These are phyloP conservation scores for Fusarium keratoplasticum DNA, from an alignment of 2,329 filamentous ascomycete species.

Conservation along the genomic window DNA sequence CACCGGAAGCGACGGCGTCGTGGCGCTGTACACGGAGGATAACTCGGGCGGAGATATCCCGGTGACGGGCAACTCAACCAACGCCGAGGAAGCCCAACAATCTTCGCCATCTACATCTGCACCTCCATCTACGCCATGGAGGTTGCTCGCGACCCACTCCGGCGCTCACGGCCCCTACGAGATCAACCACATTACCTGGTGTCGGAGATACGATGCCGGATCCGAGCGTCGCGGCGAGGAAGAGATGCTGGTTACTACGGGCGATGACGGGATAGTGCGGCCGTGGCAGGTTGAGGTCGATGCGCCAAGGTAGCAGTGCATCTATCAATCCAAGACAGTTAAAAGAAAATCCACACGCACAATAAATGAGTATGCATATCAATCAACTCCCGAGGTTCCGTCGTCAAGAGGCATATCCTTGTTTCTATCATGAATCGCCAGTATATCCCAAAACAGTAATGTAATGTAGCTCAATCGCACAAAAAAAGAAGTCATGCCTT, in stretches of 20 bases:
- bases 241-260: slow-evolving; percentile 90
- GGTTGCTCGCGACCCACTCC: slow-evolving; percentile 73
- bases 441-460: neutral
- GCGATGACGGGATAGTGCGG: slow-evolving; percentile 89
- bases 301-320: slow-evolving; percentile 21
- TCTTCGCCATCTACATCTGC: slow-evolving; percentile 48
- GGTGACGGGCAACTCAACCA: slow-evolving; percentile 44
- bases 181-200: slow-evolving; percentile 93
- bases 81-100: slow-evolving; percentile 15
- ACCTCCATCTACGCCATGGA: slow-evolving; percentile 66
- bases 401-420: neutral
- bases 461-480: slow-evolving; percentile 10
- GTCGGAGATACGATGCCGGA: slow-evolving; percentile 77
- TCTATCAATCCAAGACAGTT: slow-evolving; percentile 1
- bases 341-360: neutral
- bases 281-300: slow-evolving; percentile 75
- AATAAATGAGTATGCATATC: neutral
- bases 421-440: slow-evolving; percentile 9
- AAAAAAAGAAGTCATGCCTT: slow-evolving; percentile 38
- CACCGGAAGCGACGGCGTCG: slow-evolving; percentile 85
- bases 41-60: slow-evolving; percentile 15
- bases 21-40: slow-evolving; percentile 73
- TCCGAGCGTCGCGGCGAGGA: slow-evolving; percentile 68
- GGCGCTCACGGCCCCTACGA: slow-evolving; percentile 93
- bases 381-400: neutral